phyloP scores from a whole-genome alignment of 179 eudicot species.

The Pouteria campechiana region DNA sequence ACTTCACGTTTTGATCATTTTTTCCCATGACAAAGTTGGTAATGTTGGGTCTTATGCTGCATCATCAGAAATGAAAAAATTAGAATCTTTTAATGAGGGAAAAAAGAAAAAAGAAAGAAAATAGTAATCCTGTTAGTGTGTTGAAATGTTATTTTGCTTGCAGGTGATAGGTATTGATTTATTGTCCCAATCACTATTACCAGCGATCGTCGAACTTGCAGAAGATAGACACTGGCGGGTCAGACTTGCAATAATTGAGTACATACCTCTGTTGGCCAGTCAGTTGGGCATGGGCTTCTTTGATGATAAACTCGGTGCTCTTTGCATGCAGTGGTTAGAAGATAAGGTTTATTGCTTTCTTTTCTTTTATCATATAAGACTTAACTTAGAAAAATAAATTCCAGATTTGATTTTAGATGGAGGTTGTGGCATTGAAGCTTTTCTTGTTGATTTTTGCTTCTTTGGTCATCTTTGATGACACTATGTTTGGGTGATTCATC shows the following conservation, averaged over 20 bases:
- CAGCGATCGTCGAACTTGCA: constrained; percentile 98
- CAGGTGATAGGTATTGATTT: constrained; percentile 98
- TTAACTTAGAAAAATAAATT: no score
- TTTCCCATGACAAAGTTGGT: neutral
- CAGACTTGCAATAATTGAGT: constrained; percentile 94
- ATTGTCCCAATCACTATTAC: constrained; percentile 84
- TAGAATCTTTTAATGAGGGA: no score
- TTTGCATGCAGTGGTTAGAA: constrained; percentile 98
- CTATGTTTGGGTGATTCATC: no score
- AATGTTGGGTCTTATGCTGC: no score
- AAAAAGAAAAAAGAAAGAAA: no score
- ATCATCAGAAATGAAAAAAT: no score
- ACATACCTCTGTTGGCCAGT: constrained; percentile 92
- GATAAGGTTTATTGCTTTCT: constrained; percentile 96
- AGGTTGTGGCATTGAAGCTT: no score
- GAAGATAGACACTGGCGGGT: constrained; percentile 99
- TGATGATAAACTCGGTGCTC: constrained; percentile 93
- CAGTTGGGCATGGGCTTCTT: constrained; percentile 96
- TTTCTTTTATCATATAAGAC: no score
- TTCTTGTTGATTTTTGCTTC: no score
- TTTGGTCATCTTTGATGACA: no score
- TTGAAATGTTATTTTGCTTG: constrained; percentile 3
- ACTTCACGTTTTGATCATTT: neutral
- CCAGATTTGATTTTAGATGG: no score
- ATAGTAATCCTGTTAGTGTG: no score